phyloP scores from a whole-genome alignment of 805 yeast genomes.

The Nakazawaea peltata region DNA sequence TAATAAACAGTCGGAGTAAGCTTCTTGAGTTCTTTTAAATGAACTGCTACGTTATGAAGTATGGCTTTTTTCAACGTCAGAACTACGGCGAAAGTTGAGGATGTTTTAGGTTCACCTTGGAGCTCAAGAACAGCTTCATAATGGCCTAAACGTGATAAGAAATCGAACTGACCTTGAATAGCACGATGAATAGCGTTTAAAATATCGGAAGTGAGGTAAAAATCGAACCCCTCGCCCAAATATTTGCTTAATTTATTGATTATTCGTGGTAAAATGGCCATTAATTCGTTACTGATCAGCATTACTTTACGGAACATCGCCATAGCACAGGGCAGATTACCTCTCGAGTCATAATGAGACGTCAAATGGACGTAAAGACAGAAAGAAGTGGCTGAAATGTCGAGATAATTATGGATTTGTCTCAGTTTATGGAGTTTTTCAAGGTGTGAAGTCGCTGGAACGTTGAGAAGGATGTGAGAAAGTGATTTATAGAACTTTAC shows the following conservation, averaged over 20 bases:
- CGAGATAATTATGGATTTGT: constrained; percentile 2
- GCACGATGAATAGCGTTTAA: constrained; percentile 5
- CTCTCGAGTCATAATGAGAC: constrained; percentile 2
- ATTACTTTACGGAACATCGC: constrained; percentile 1
- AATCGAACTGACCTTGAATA: constrained; percentile 12
- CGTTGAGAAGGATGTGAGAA: too few relatives aligned
- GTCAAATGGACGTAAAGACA: constrained; percentile 6
- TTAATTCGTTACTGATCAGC: background rate
- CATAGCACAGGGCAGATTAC: background rate
- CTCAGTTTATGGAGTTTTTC: constrained; percentile 12
- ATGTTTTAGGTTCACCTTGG: background rate
- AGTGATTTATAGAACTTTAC: too few relatives aligned
- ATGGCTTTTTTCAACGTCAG: too few relatives aligned
- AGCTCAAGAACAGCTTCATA: constrained; percentile 2
- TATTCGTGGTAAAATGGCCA: background rate
- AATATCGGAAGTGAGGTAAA: constrained; percentile 22
- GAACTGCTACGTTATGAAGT: constrained; percentile 22
- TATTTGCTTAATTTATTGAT: constrained; percentile 21
- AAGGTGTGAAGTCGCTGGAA: too few relatives aligned
- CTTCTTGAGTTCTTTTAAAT: constrained; percentile 7
- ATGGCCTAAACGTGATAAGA: constrained; percentile 20
- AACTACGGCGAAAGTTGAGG: constrained; percentile 1
- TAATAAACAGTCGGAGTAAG: constrained; percentile 10
- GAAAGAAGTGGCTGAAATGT: background rate
- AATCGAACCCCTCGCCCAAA: constrained; percentile 29